These are phyloP conservation scores for Colletotrichum trifolii DNA, from an alignment of 2,329 filamentous ascomycete species.

Conservation along the genomic window DNA sequence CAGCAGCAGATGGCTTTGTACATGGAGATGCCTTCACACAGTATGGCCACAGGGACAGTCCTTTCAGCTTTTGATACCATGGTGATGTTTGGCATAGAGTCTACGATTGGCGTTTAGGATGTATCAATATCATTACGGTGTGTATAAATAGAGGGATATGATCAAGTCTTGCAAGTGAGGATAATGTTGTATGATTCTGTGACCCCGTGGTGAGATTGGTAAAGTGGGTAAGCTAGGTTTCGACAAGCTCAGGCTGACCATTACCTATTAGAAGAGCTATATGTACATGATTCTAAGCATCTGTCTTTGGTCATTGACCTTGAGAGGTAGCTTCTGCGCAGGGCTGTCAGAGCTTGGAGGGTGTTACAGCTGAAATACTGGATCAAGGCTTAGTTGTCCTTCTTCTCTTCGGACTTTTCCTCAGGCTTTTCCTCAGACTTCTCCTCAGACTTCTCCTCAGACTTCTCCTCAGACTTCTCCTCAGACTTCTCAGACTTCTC, in stretches of 20 bases:
- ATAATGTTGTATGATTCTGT: too few species aligned
- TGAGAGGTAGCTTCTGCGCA: neutral
- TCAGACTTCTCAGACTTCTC: slow-evolving; percentile 9
- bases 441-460: slow-evolving; percentile 37
- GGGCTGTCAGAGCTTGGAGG: neutral
- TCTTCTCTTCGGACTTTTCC: slow-evolving; percentile 11
- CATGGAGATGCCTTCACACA: neutral
- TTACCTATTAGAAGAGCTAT: slow-evolving; percentile 22
- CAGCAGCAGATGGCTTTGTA: neutral
- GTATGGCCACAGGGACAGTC: neutral
- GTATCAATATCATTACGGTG: neutral
- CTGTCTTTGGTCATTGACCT: neutral
- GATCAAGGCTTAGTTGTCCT: neutral
- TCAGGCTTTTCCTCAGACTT: slow-evolving; percentile 22
- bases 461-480: slow-evolving; percentile 26
- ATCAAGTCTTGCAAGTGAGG: too few species aligned
- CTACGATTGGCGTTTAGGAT: slow-evolving; percentile 4
- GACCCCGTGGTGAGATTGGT: too few species aligned
- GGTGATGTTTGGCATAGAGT: neutral
- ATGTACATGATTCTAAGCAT: slow-evolving; percentile 16
- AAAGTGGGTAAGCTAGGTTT: neutral
- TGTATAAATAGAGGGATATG: neutral
- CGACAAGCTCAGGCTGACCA: neutral
- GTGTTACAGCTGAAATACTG: neutral
- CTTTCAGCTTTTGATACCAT: slow-evolving; percentile 24